Evolutionary conservation across 164 flowering plant genomes (phyloP), one percentile per base, ranked within the genome.

Genomic region (Magnolia changhungtana): DNA sequence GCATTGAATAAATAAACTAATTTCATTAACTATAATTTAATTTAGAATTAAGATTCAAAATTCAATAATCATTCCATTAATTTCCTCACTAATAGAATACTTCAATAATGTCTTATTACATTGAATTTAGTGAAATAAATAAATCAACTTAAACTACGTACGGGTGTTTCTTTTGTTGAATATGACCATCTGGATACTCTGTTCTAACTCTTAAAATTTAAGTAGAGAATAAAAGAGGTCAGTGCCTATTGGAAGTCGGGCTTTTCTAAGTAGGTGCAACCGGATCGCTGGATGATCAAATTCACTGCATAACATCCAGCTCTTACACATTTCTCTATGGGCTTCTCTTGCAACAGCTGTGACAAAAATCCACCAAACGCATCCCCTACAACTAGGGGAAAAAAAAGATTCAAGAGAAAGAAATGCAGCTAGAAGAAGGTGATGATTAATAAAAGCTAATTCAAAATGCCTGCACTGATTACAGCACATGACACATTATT

Each of bases 311-410:
- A 95, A 66, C 87, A 84, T 29, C 96, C 98, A 49, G 98, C 97
- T 81, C 81, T 87, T 4, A 95, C 95, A 77, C 95, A 95, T 3
- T 91, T 95, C 70, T 82, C 96, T 72, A 93, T 91, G 63, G 95
- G 92, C 80, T 93, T 95, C 84, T 83, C 94, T 68, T 83, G 88
- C 83, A 95, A 91, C 87, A 95, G 76, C 77, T 93, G 98, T 0
- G 97, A 92, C 81, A 95, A 67, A 85, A 91, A 93, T 66, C 98
- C 97, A 16, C 98, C 98, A 85, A 92, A 95, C 51, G 98, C 97
- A 89, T 95, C 98, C 8, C 98, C 97, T 93, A 77, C 75, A 69
- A 16, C 29, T 19, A 31, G 9, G 13, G 4, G 24, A 8, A 9
- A 65, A 65, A 23, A 10, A 21, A 23, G 29, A 65, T 65, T 19